Percentiles rank a stretch among this genome's conserved stretches.
Conservation (phyloP, 140 eudicot species). For the Stevia rebaudiana region DNA sequence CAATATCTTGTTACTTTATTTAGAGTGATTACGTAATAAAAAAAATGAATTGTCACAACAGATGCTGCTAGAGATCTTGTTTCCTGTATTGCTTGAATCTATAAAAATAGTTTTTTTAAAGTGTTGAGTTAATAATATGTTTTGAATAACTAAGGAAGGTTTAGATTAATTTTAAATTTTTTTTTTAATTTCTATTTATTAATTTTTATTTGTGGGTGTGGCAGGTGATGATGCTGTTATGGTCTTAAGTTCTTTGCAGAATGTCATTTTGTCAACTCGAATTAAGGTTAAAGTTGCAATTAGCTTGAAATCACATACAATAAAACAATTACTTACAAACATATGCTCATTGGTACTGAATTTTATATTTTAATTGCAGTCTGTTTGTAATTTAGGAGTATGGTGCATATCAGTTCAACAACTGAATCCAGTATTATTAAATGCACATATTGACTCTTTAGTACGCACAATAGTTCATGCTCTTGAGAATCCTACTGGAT, state of each 20-base stretch:
- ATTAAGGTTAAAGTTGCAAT: constrained; percentile 42
- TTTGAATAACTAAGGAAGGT: background rate
- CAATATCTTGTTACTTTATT: background rate
- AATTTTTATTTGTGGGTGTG: constrained; percentile 11
- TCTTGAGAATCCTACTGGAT: constrained; percentile 84
- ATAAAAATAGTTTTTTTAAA: background rate
- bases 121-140: background rate
- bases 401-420: constrained; percentile 96
- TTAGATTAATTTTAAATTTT: background rate
- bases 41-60: background rate
- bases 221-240: constrained; percentile 49
- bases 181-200: too few species aligned
- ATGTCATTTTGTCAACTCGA: constrained; percentile 50
- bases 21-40: background rate
- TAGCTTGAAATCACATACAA: background rate
- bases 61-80: background rate
- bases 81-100: background rate
- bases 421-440: constrained; percentile 37
- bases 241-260: constrained; percentile 49
- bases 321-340: background rate
- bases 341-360: background rate
- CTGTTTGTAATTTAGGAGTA: constrained; percentile 83
- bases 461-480: constrained; percentile 66
- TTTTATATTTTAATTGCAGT: constrained; percentile 30
- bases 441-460: constrained; percentile 44